Evolutionary conservation across 2,329 filamentous ascomycete genomes (phyloP).

Genomic region (Aspergillus spinulosporus): DNA sequence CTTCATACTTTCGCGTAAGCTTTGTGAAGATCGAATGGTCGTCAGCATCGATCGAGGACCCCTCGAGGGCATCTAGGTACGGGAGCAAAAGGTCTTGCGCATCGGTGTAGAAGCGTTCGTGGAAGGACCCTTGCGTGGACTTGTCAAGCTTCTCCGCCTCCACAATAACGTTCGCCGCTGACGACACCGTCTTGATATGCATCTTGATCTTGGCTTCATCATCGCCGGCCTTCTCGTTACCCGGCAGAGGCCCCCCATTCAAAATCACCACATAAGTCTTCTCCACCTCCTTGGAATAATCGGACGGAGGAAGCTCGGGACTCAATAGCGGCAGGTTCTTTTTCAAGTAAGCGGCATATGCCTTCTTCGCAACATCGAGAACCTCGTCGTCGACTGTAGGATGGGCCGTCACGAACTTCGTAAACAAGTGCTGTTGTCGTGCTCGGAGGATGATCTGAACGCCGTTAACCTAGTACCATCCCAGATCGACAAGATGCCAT

Average conservation of each 20-base stretch:
- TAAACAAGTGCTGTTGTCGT: slow-evolving; percentile 75
- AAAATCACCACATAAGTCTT: slow-evolving; percentile 57
- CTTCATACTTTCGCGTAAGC: slow-evolving; percentile 81
- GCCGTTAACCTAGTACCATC: slow-evolving; percentile 13
- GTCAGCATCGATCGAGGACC: slow-evolving; percentile 57
- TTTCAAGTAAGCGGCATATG: slow-evolving; percentile 60
- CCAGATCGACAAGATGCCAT: slow-evolving; percentile 11
- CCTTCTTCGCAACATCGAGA: slow-evolving; percentile 51
- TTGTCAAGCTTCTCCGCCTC: slow-evolving; percentile 30
- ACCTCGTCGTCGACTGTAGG: slow-evolving; percentile 48
- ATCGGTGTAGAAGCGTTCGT: slow-evolving; percentile 55
- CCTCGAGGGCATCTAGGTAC: slow-evolving; percentile 70
- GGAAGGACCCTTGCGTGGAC: slow-evolving; percentile 25
- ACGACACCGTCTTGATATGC: slow-evolving; percentile 68
- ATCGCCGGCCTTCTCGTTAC: slow-evolving; percentile 63
- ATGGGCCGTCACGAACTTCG: slow-evolving; percentile 62
- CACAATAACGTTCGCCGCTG: slow-evolving; percentile 55
- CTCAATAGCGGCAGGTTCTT: slow-evolving; percentile 64
- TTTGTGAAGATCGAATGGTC: slow-evolving; percentile 78
- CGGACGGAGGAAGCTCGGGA: slow-evolving; percentile 46
- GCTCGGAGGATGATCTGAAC: slow-evolving; percentile 63
- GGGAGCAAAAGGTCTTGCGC: slow-evolving; percentile 72
- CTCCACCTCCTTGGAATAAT: slow-evolving; percentile 51
- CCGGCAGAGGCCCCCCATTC: slow-evolving; percentile 56
- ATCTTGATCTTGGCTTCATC: slow-evolving; percentile 86